phyloP scores from a whole-genome alignment of 495 filamentous ascomycete genomes.

The Penicillium chermesinum region DNA sequence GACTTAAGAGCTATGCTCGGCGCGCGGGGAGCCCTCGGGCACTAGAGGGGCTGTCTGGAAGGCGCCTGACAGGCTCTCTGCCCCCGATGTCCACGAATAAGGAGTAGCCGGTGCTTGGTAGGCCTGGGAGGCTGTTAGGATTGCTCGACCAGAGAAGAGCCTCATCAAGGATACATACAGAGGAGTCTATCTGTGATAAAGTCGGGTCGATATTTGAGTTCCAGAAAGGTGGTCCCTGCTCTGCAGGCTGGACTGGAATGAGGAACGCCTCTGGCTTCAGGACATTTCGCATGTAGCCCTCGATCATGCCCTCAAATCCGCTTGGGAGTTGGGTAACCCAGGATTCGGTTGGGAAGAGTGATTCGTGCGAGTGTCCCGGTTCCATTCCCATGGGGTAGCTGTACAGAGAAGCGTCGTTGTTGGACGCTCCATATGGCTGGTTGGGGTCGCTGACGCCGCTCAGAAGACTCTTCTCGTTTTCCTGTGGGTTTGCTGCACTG shows the following conservation, averaged over 20 bases:
- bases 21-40: neutral
- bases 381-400: neutral
- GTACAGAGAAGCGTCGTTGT: neutral
- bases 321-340: neutral
- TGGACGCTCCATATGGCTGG: neutral
- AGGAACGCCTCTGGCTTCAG: slow-evolving; percentile 12
- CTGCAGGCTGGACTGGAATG: neutral
- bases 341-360: slow-evolving; percentile 1
- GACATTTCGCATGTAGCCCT: slow-evolving; percentile 9
- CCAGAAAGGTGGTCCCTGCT: slow-evolving; percentile 5
- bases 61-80: neutral
- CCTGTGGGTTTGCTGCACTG: neutral
- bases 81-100: slow-evolving; percentile 4
- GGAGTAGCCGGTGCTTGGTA: neutral
- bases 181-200: slow-evolving; percentile 2
- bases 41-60: neutral
- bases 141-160: too few relatives aligned
- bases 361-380: neutral
- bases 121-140: too few relatives aligned
- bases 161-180: slow-evolving; percentile 4
- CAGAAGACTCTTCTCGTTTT: neutral
- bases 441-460: slow-evolving; percentile 2
- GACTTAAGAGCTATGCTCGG: neutral
- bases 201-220: slow-evolving; percentile 8
- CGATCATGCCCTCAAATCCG: slow-evolving; percentile 1